These are phyloP conservation scores for Dendrocalamus latiflorus DNA, from an alignment of 202 grass and related monocot species.

Conservation along the genomic window DNA sequence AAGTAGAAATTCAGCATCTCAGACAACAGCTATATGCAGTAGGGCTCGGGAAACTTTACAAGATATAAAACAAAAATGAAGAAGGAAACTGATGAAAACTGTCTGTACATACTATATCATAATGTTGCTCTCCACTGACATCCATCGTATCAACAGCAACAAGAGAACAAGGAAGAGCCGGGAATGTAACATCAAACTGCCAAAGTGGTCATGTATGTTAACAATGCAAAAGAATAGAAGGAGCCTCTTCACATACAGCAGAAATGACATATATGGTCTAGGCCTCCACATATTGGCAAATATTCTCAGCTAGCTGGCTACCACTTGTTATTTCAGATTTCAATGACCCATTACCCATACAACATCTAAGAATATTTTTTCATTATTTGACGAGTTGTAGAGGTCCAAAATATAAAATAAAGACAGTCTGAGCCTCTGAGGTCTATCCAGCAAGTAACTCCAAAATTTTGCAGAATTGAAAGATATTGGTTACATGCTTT, in stretches of 20 bases:
- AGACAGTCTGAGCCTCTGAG: neutral
- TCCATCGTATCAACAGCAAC: conserved; percentile 96
- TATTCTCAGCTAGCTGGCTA: conserved; percentile 4
- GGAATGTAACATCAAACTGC: conserved; percentile 98
- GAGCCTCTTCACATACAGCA: neutral
- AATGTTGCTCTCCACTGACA: conserved; percentile 97
- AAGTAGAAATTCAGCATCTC: conserved; percentile 29
- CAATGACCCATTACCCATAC: neutral
- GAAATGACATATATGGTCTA: conserved; percentile 11
- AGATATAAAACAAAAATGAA: conserved; percentile 23
- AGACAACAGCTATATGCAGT: conserved; percentile 16
- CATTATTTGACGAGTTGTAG: neutral
- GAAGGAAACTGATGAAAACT: conserved; percentile 11
- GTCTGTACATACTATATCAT: conserved; percentile 74
- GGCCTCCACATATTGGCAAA: neutral
- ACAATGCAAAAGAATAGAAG: conserved; percentile 18
- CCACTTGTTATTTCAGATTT: neutral
- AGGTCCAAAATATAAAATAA: neutral
- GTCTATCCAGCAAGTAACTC: neutral
- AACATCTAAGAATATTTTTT: conserved; percentile 12
- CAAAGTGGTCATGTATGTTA: conserved; percentile 27
- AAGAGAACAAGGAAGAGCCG: conserved; percentile 84
- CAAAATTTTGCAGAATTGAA: neutral
- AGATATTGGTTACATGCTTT: neutral
- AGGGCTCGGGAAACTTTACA: conserved; percentile 16